Base-by-base conservation (phyloP, 2,329 filamentous ascomycete genomes). In the Ophiognomonia clavigignenti-juglandacearum region DNA sequence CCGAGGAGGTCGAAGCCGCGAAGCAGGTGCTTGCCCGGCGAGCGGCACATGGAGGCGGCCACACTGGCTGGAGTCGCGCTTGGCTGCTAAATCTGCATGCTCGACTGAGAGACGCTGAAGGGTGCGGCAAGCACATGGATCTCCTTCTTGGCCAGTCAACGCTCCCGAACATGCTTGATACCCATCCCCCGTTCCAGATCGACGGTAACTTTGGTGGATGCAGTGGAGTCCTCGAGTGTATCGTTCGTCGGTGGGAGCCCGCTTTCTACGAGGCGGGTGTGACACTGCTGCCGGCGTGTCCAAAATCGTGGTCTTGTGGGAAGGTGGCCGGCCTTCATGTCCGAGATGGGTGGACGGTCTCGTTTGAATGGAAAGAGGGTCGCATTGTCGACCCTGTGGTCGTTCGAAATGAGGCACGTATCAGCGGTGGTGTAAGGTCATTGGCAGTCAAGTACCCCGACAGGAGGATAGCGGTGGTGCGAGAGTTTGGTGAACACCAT, bases 51-150 rank as follows among this genome's bases (percentile, higher is more conserved):
- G 64, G 64, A 3, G 68, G 71, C 4, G 74, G 71, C 0, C 67
- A 73, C 43, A 78, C 73, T 0, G 74, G 74, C 0, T 78, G 74
- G 74, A 73, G 71, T 4, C 64, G 70, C 14, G 72, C 71, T 5
- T 78, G 73, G 73, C 57, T 72, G 0, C 60, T 75, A n/a, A 72
- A 69, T 34, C 59, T 75, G 32, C 70, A 72, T 43, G 72, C 73
- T 11, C 66, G 75, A 1, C 57, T 77, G 23, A 32, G 39, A 16
- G 65, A 71, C 47, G 55, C 56, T 4, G 61, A 65, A 31, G 61
- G 66, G 31, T 65, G 64, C 44, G 54, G 62, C 31, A 54, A 60
- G 24, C 65, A 73, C 47, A 53, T 72, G 20, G 56, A 67, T 16
- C 56, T 59, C n/a, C 55, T 73, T 6, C 52, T 74, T 26, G 58